phyloP scores from a whole-genome alignment of 2,329 filamentous ascomycete genomes.

The Aspergillus sp. region DNA sequence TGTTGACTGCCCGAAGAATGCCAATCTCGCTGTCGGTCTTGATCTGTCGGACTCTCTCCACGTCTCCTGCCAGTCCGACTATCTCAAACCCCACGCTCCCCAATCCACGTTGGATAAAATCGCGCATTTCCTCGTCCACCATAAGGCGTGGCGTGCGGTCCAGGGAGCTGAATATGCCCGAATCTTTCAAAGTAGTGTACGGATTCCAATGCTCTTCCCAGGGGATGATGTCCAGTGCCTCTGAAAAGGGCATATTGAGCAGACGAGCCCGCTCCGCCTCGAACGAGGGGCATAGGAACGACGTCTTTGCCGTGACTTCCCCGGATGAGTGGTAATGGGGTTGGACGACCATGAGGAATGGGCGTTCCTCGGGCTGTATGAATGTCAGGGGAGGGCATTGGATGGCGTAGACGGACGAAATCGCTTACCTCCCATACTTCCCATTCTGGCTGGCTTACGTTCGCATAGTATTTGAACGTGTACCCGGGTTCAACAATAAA shows the following conservation, averaged over 20 bases:
- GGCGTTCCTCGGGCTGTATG: constrained; percentile 58
- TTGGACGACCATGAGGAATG: constrained; percentile 61
- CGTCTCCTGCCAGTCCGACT: constrained; percentile 53
- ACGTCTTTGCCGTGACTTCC: constrained; percentile 52
- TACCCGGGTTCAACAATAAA: constrained; percentile 65
- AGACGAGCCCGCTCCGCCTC: constrained; percentile 60
- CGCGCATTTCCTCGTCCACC: constrained; percentile 64
- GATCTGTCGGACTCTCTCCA: constrained; percentile 59
- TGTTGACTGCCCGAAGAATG: constrained; percentile 62
- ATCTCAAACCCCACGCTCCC: constrained; percentile 55
- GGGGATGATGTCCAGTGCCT: constrained; percentile 53
- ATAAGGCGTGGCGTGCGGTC: constrained; percentile 48
- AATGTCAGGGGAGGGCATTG: neutral
- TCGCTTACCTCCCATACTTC: constrained; percentile 54
- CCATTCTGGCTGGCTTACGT: constrained; percentile 61
- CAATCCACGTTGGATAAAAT: constrained; percentile 61
- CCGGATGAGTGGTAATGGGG: constrained; percentile 44
- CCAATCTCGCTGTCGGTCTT: constrained; percentile 58
- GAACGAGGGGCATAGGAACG: constrained; percentile 60
- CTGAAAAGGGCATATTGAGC: constrained; percentile 56
- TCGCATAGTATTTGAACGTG: constrained; percentile 64
- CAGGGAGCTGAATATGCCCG: constrained; percentile 37
- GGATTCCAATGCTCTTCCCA: constrained; percentile 68
- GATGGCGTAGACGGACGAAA: too few species aligned
- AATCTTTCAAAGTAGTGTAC: constrained; percentile 54